Conservation (phyloP, 352 stramenopile genomes). For the Phytophthora macrochlamydospora region DNA sequence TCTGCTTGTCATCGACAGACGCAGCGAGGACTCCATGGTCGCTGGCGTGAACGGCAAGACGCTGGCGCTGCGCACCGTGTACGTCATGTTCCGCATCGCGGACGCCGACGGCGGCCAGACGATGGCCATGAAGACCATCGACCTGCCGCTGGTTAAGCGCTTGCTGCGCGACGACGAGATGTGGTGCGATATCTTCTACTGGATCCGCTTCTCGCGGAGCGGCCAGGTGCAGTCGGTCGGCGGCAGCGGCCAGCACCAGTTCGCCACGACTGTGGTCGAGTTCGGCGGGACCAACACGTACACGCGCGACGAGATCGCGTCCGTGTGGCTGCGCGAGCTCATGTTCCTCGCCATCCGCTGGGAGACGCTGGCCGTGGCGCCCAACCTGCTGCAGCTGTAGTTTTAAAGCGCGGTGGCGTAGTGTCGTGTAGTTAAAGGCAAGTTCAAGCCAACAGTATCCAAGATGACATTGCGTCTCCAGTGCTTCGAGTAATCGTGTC, state of each 20-base stretch:
- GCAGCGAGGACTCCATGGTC: conserved; percentile 36
- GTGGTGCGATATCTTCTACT: conserved; percentile 78
- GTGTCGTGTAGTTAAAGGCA: conserved; percentile 11
- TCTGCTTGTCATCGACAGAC: conserved; percentile 53
- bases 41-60: conserved; percentile 25
- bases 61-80: conserved; percentile 54
- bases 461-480: conserved; percentile 22
- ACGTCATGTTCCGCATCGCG: conserved; percentile 43
- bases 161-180: conserved; percentile 45
- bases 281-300: conserved; percentile 65
- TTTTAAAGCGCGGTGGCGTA: neutral
- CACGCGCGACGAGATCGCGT: conserved; percentile 50
- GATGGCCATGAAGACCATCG: conserved; percentile 68
- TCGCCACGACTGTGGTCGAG: conserved; percentile 21
- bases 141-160: conserved; percentile 50
- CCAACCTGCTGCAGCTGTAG: conserved; percentile 46
- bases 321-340: conserved; percentile 56
- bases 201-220: conserved; percentile 48
- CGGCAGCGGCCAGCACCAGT: conserved; percentile 1
- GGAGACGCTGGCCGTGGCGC: conserved; percentile 52
- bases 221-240: conserved; percentile 5
- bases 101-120: conserved; percentile 35
- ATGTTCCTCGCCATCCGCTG: conserved; percentile 66
- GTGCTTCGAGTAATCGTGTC: conserved; percentile 9
- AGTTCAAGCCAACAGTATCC: conserved; percentile 16